A percentile compares a stretch with the other conserved stretches of the same genome.
Conservation (phyloP, 2,329 filamentous ascomycete genomes). For the Cladosporium colombiae region DNA sequence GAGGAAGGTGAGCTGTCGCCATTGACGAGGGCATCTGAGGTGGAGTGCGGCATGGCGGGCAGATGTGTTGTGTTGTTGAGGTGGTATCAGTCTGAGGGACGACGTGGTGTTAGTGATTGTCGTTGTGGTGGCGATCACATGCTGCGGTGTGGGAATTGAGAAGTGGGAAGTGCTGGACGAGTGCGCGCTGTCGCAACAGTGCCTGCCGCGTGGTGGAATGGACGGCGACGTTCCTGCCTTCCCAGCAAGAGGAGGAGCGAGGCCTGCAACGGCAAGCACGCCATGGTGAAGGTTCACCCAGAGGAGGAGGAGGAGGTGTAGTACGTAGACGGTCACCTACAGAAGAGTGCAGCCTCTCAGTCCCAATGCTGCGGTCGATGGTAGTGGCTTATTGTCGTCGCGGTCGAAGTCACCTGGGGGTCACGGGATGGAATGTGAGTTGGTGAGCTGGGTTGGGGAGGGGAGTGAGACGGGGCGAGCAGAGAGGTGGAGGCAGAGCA, state of each 20-base stretch:
- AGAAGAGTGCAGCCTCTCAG: background rate
- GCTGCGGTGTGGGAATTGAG: background rate
- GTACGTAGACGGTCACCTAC: background rate
- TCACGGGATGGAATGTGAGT: slow-evolving; percentile 2
- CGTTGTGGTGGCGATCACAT: background rate
- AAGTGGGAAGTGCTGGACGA: background rate
- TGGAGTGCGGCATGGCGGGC: slow-evolving; percentile 51
- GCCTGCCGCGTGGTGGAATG: background rate
- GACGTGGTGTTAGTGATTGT: background rate
- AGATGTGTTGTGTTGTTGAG: background rate
- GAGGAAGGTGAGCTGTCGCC: slow-evolving; percentile 50
- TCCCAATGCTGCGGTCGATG: background rate
- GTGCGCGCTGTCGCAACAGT: background rate
- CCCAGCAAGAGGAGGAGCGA: background rate
- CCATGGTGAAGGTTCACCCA: background rate
- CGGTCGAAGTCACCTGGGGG: background rate
- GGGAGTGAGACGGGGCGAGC: slow-evolving; percentile 2
- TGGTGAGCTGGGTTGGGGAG: background rate
- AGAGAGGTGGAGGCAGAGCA: background rate
- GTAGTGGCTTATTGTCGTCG: background rate
- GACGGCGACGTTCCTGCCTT: background rate
- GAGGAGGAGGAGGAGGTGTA: background rate
- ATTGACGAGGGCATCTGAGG: slow-evolving; percentile 45
- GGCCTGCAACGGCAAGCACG: background rate
- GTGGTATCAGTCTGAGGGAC: background rate